Conservation (phyloP, 75 land plant species). For the Chamaecyparis obtusa region DNA sequence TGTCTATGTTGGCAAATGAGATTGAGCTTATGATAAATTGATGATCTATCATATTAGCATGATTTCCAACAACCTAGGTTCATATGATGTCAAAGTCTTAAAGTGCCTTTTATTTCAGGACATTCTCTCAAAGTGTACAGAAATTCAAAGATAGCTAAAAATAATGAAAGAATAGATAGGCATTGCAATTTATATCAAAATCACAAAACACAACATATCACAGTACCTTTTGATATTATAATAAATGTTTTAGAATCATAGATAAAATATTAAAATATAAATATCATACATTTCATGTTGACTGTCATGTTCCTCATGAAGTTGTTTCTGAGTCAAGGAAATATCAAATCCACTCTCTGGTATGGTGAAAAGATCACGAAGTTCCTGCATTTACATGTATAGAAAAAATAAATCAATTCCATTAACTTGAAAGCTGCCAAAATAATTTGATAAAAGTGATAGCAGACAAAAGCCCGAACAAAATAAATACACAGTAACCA, state of each 20-base stretch:
- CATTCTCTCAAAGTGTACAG: not conserved
- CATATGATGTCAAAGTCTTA: no score
- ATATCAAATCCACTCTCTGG: slow-evolving; percentile 92
- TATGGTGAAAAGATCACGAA: slow-evolving; percentile 75
- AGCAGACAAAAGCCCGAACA: not conserved
- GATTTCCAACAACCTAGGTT: not conserved
- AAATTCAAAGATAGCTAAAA: not conserved
- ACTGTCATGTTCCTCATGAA: slow-evolving; percentile 81
- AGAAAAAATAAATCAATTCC: not conserved
- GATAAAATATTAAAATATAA: not conserved
- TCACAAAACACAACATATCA: not conserved
- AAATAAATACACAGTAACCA: not conserved
- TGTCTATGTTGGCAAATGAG: not conserved
- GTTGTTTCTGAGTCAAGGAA: slow-evolving; percentile 88
- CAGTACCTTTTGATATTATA: not conserved
- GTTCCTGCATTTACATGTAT: slow-evolving; percentile 59
- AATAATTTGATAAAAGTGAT: not conserved
- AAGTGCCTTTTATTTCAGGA: no score
- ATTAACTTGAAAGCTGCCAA: not conserved
- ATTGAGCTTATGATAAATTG: not conserved
- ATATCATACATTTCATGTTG: slow-evolving; percentile 59
- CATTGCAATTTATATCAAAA: not conserved
- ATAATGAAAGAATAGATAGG: not conserved
- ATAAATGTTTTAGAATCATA: not conserved
- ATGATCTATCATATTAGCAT: not conserved